Evolutionary conservation across 2,329 filamentous ascomycete species (phyloP), one percentile per base, ranked within the genome.

Genomic region (Whalleya microplaca): DNA sequence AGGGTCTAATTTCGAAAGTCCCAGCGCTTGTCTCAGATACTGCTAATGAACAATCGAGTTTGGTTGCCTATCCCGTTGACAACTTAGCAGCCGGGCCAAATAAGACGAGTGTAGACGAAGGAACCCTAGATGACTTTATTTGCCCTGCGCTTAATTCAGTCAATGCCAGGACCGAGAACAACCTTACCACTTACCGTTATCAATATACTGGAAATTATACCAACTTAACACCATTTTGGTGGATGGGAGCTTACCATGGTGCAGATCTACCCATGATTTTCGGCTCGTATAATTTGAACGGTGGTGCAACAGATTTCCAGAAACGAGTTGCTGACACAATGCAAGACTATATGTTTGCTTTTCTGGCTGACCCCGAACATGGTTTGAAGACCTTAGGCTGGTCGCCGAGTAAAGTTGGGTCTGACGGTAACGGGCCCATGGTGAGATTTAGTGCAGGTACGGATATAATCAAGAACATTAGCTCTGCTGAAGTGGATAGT

Each of bases 171-270:
- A 48, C 57, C 4, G 48, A 56, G 4, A 67, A 66, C 21, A 60
- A 63, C n/a, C 54, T 69, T n/a, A 70, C 61, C 37, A 77, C 74
- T 0, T 76, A 76, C 55, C 71, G 75, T 19, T 78, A 76, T 57
- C 69, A 75, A 48, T 77, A 77, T 45, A 68, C 70, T 6, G 75
- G 75, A 4, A 77, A 76, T 53, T 77, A 73, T 52, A 69, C 67
- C 18, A 75, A 73, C 50, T 56, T 77, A 14, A 73, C 72, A 6
- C 74, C 75, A 21, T 68, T 72, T 21, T 48, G 63, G 2, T 76
- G 72, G 74, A 69, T 76, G 62, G 75, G 75, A 1, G 73, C 75
- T 6, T 66, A 64, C 45, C 63, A 66, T 44, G 65, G 62, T 0
- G 62, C 65, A 0, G 66, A 69, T 32, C 27, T 68, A 2, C 67